Base-by-base conservation (phyloP, 345 rosid genomes). In the Syzygium jambos region DNA sequence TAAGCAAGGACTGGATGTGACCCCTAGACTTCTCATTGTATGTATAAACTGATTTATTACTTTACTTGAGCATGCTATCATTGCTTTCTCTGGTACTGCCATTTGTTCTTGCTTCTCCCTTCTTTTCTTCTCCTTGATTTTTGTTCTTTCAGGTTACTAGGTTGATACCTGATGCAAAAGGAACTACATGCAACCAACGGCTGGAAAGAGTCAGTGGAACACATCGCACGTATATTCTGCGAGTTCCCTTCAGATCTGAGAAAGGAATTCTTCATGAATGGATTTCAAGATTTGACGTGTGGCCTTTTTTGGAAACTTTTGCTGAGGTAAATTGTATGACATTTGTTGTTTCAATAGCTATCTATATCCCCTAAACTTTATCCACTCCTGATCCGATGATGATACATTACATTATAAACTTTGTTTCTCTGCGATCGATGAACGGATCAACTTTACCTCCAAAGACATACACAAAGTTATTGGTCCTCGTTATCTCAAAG, bases 1-100 rank as follows among this genome's bases (percentile, higher is more conserved):
- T 93, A 94, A 94, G 85, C 99, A 97, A 91, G 99, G 99, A 87
- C 98, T 97, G 53, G 96, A 95, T 87, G 91, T 96, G 85, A 94
- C 91, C 51, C 99, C 99, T 8, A 93, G 95, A 23, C 96, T 97
- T 80, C 96, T 97, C 78, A 94, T 97, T 84, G 99, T 96, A 89
- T 91, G 97, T 86, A 52, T 57, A 2, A 25, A 57, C 15, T 4
- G 65, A 57, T 11, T 25, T 25, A 25, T 59, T 59, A 27, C 65
- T 27, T 25, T 59, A 13, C 65, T 59, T 59, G 65, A 2, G 65
- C 65, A 59, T 59, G 30, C 7, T 59, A 59, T 6, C 30, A 0
- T 27, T 59, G 65, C 65, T 11, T 25, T 49, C 68, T 84, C 78
- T 25, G 65, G n/a, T 21, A 54, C 65, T 16, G 29, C 17, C 51